A percentile compares a stretch with the other conserved stretches of the same genome.
These are phyloP conservation scores for Kitagawia praeruptora DNA, from an alignment of 129 eudicot species.

Conservation along the genomic window DNA sequence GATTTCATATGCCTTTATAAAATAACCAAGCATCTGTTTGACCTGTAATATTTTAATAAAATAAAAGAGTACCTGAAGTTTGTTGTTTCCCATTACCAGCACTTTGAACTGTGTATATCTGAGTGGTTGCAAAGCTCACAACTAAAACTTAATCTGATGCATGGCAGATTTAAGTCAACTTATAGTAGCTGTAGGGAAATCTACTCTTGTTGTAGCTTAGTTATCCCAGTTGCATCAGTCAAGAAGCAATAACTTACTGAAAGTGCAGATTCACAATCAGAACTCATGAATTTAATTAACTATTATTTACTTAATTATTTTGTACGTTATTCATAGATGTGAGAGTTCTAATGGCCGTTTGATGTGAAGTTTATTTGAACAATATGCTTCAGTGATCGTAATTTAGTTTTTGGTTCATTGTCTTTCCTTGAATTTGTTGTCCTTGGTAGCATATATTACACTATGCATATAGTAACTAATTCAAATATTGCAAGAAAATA, in stretches of 20 bases:
- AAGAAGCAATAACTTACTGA: neutral
- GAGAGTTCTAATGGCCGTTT: neutral
- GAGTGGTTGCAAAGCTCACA: neutral
- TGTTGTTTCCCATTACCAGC: neutral
- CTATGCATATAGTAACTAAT: neutral
- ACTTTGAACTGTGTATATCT: neutral
- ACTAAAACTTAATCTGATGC: neutral
- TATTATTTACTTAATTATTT: neutral
- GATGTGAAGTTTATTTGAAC: neutral
- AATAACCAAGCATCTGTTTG: neutral
- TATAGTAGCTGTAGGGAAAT: neutral
- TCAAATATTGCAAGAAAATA: constrained; percentile 3
- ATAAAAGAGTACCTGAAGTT: neutral
- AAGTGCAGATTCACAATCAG: neutral
- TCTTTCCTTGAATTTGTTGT: neutral
- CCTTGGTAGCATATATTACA: neutral
- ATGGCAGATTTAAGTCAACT: neutral
- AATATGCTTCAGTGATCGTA: neutral
- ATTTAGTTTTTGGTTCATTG: neutral
- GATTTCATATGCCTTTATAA: neutral
- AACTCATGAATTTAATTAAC: neutral
- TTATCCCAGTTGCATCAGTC: neutral
- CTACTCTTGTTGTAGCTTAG: neutral
- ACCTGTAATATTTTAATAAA: neutral
- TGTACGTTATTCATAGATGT: neutral